Evolutionary conservation across 345 rosid species (phyloP).

Genomic region (Pugionium cornutum): DNA sequence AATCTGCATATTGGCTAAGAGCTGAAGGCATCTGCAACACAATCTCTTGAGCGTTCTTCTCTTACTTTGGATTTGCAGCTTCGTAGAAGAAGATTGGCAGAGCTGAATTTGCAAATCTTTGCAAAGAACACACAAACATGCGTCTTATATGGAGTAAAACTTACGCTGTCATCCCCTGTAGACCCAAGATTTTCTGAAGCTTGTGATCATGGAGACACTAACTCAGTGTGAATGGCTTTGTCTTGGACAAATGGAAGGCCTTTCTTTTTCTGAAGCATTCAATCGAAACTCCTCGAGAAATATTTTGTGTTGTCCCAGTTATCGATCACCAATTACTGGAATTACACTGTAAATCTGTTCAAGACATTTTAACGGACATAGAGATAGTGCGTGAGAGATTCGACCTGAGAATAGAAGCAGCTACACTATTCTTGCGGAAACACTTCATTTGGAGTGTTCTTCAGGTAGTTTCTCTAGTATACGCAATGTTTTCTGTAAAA

Average conservation of each 20-base stretch:
- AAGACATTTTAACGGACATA: not conserved
- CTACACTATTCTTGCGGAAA: too few relatives aligned
- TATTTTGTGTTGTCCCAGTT: not conserved
- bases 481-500: not conserved
- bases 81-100: constrained; percentile 47
- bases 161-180: not conserved
- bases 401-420: too few relatives aligned
- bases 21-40: constrained; percentile 11
- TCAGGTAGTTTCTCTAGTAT: too few relatives aligned
- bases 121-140: constrained; percentile 7
- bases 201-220: constrained; percentile 9
- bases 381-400: not conserved
- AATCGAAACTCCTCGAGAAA: not conserved
- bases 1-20: constrained; percentile 9
- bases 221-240: not conserved
- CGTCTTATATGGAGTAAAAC: constrained; percentile 5
- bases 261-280: not conserved
- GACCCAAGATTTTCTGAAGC: constrained; percentile 6
- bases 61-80: not conserved
- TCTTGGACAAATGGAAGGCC: not conserved
- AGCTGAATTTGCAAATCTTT: constrained; percentile 20
- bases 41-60: not conserved
- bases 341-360: not conserved
- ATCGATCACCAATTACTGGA: not conserved
- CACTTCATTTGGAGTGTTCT: too few relatives aligned